These are phyloP conservation scores for Urochloa ruziziensis DNA, from an alignment of 176 grass and related monocot genomes.

Conservation along the genomic window DNA sequence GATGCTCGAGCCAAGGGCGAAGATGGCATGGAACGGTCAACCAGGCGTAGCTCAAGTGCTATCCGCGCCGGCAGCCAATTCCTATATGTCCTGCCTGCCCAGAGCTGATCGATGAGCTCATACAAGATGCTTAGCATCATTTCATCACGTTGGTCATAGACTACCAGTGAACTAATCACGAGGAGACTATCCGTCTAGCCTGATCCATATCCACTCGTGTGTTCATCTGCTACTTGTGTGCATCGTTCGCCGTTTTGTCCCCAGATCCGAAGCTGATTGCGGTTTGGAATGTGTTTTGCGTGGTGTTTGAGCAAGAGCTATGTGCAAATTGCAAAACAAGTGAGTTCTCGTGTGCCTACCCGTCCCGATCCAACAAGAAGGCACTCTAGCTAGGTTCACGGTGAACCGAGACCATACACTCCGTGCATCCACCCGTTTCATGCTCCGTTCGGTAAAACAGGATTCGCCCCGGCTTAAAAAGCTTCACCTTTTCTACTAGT, in stretches of 20 bases:
- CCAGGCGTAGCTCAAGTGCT: not conserved
- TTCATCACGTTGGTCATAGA: no score
- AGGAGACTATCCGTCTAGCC: no score
- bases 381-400: not conserved
- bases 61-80: not conserved
- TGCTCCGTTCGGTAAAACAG: not conserved
- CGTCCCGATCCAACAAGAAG: no score
- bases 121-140: not conserved
- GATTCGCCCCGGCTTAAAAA: not conserved
- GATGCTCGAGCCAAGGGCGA: no score
- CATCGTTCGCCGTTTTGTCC: not conserved
- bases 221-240: not conserved
- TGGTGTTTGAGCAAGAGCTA: not conserved
- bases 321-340: not conserved
- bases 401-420: constrained; percentile 29
- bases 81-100: not conserved
- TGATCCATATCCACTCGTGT: no score
- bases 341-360: not conserved
- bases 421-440: not conserved
- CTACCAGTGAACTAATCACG: no score
- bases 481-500: not conserved
- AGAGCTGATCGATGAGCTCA: not conserved
- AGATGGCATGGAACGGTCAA: not conserved
- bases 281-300: not conserved
- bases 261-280: not conserved